phyloP scores from a whole-genome alignment of 2,329 filamentous ascomycete genomes.

The Penicillium sp. region DNA sequence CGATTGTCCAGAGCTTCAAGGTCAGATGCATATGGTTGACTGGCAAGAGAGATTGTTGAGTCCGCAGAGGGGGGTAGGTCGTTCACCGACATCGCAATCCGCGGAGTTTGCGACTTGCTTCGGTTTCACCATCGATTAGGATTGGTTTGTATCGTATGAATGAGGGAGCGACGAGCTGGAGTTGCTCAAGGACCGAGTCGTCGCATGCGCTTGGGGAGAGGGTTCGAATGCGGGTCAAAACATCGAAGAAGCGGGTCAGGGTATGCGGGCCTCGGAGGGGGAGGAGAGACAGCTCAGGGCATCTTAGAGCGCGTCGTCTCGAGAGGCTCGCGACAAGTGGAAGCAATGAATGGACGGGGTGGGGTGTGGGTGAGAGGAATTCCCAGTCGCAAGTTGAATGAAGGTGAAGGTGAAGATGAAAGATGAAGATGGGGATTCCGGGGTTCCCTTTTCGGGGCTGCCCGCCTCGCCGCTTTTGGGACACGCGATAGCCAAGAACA shows the following conservation, averaged over 20 bases:
- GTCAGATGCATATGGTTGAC: constrained; percentile 26
- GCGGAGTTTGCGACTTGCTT: constrained; percentile 21
- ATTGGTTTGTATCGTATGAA: background rate
- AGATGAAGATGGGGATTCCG: constrained; percentile 9
- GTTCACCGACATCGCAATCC: constrained; percentile 48
- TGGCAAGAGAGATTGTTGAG: constrained; percentile 28
- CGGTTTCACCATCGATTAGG: constrained; percentile 13
- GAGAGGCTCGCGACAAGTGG: background rate
- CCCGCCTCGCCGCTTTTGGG: constrained; percentile 18
- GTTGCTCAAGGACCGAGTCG: background rate
- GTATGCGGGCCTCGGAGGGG: constrained; percentile 20
- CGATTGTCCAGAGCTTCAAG: constrained; percentile 39
- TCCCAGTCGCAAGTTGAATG: too few relatives aligned
- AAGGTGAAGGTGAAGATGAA: background rate
- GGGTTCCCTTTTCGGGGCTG: constrained; percentile 15
- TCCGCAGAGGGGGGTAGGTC: constrained; percentile 33
- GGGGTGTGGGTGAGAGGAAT: constrained; percentile 3
- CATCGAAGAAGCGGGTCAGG: constrained; percentile 16
- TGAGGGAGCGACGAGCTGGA: constrained; percentile 23
- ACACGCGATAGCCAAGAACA: background rate
- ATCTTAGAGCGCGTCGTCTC: constrained; percentile 5
- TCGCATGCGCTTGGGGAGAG: constrained; percentile 13
- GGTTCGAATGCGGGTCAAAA: constrained; percentile 19
- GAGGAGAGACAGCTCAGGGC: constrained; percentile 15
- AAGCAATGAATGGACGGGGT: too few relatives aligned